These are phyloP conservation scores for Ampelocalamus luodianensis DNA, from an alignment of 176 grass and related monocot species.

Conservation along the genomic window DNA sequence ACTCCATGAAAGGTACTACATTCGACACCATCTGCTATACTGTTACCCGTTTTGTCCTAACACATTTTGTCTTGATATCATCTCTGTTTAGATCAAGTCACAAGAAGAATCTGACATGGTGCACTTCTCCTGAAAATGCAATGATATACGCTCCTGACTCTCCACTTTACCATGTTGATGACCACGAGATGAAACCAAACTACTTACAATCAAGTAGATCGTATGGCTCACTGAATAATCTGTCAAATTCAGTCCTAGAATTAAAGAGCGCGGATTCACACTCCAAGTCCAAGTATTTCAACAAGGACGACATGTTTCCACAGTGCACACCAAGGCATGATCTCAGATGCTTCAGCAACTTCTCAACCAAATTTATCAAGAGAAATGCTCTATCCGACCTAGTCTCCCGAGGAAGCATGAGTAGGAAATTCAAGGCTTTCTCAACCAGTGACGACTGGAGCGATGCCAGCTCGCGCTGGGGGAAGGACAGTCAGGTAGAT, in stretches of 20 bases:
- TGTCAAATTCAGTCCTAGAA: slow-evolving; percentile 64
- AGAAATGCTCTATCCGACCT: slow-evolving; percentile 61
- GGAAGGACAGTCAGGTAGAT: slow-evolving; percentile 71
- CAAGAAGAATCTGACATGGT: slow-evolving; percentile 67
- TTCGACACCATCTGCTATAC: slow-evolving; percentile 13
- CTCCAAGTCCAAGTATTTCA: slow-evolving; percentile 39
- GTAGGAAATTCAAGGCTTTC: slow-evolving; percentile 62
- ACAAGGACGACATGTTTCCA: slow-evolving; percentile 51
- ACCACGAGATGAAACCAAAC: slow-evolving; percentile 40
- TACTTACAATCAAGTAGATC: slow-evolving; percentile 64
- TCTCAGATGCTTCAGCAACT: slow-evolving; percentile 89
- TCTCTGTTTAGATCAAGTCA: slow-evolving; percentile 46
- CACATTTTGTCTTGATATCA: slow-evolving; percentile 28
- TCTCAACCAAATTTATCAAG: slow-evolving; percentile 78
- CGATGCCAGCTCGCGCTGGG: slow-evolving; percentile 63
- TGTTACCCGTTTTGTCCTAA: slow-evolving; percentile 22
- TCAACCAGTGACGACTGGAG: slow-evolving; percentile 74
- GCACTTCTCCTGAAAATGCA: slow-evolving; percentile 57
- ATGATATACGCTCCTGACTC: slow-evolving; percentile 71
- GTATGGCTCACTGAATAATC: slow-evolving; percentile 60
- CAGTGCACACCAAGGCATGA: slow-evolving; percentile 60
- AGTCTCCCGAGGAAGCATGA: slow-evolving; percentile 74
- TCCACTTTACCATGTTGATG: slow-evolving; percentile 44
- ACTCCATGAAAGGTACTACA: slow-evolving; percentile 70
- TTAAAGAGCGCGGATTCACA: slow-evolving; percentile 53